Percentiles rank a stretch among this genome's conserved stretches.
phyloP scores from a whole-genome alignment of 2,329 filamentous ascomycete species.

The Podosphaera fusca region DNA sequence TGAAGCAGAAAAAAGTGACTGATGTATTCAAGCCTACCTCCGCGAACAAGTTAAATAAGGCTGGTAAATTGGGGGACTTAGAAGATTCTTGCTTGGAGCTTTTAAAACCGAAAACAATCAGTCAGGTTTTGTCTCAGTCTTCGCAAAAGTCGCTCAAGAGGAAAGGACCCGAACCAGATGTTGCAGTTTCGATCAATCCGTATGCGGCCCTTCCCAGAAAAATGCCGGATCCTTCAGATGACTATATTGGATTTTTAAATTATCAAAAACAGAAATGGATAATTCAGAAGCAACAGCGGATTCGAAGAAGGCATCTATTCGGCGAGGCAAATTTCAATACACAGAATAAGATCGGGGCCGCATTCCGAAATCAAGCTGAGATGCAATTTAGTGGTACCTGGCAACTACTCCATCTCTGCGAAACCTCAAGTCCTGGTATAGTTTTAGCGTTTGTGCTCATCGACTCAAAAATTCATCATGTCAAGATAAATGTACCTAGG shows the following conservation, averaged over 20 bases:
- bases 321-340: conserved; percentile 54
- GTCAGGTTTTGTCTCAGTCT: conserved; percentile 23
- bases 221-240: conserved; percentile 66
- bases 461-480: conserved; percentile 67
- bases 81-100: conserved; percentile 60
- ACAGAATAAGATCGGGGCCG: conserved; percentile 40
- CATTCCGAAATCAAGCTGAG: conserved; percentile 82
- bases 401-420: conserved; percentile 75
- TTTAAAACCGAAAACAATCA: conserved; percentile 38
- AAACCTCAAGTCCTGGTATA: conserved; percentile 65
- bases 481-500: conserved; percentile 75
- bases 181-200: conserved; percentile 44
- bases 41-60: conserved; percentile 51
- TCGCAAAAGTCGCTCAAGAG: conserved; percentile 40
- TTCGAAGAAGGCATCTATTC: conserved; percentile 72
- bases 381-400: conserved; percentile 76
- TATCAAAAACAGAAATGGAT: conserved; percentile 99
- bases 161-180: conserved; percentile 44
- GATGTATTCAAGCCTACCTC: conserved; percentile 63
- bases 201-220: conserved; percentile 59
- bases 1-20: conserved; percentile 98
- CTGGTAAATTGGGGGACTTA: conserved; percentile 38
- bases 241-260: conserved; percentile 70
- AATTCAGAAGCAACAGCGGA: conserved; percentile 75
- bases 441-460: conserved; percentile 81